Evolutionary conservation across 768 basidiomycete species (phyloP).

Genomic region (Fomitopsis pulvina): DNA sequence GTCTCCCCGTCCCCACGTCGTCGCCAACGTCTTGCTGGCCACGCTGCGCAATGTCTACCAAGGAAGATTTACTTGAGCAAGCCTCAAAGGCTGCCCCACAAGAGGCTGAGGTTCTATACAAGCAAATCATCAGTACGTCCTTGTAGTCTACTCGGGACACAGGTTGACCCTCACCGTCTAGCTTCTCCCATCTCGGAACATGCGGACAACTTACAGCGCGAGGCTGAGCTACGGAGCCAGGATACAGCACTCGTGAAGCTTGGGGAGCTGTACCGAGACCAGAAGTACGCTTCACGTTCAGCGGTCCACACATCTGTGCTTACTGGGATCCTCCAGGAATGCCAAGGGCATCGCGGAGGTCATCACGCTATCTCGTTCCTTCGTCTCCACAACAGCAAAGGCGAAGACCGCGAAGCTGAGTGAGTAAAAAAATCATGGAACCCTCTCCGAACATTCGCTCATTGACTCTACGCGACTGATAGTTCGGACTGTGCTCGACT

Average conservation of each 20-base stretch:
- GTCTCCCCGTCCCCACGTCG: slow-evolving; percentile 2
- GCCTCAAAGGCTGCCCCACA: slow-evolving; percentile 40
- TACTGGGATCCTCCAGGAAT: slow-evolving; percentile 49
- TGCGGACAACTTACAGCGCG: slow-evolving; percentile 31
- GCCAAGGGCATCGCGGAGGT: slow-evolving; percentile 80
- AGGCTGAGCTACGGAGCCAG: slow-evolving; percentile 68
- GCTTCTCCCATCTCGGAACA: slow-evolving; percentile 9
- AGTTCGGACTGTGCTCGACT: slow-evolving; percentile 93
- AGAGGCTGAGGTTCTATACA: slow-evolving; percentile 70
- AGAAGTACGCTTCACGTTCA: slow-evolving; percentile 47
- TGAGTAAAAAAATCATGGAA: slow-evolving; percentile 29
- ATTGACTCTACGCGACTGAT: neutral
- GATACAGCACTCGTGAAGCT: slow-evolving; percentile 82
- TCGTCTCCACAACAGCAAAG: slow-evolving; percentile 93
- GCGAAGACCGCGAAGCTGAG: slow-evolving; percentile 97
- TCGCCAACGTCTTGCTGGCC: neutral
- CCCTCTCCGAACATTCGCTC: neutral
- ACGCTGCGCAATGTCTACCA: slow-evolving; percentile 19
- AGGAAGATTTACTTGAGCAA: slow-evolving; percentile 44
- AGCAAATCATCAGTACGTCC: slow-evolving; percentile 50
- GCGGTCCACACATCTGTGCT: neutral
- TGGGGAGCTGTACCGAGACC: slow-evolving; percentile 80
- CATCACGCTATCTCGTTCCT: slow-evolving; percentile 70
- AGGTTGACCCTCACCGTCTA: neutral
- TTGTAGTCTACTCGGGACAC: neutral